Evolutionary conservation across 2,329 filamentous ascomycete species (phyloP), one percentile per base, ranked within the genome.

Genomic region (Cadophora malorum): DNA sequence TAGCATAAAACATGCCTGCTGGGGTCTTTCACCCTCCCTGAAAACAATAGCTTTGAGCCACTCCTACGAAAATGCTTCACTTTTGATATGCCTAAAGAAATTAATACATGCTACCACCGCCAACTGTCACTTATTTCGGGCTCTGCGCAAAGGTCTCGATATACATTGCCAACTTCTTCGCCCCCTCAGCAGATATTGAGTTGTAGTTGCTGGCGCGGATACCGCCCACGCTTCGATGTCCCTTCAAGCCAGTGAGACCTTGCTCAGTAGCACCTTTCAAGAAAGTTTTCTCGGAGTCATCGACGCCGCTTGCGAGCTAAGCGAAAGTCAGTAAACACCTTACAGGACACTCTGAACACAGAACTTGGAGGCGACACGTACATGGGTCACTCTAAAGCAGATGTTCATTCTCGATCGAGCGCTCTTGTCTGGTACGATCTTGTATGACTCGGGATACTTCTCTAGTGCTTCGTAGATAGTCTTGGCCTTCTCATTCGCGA

Each of bases 331-430:
- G 61, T n/a, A 64, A 52, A 33, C 23, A 58, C 6, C 33, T 6
- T 55, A n/a, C 16, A 28, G 5, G 28, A 28, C 5, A 3, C 5
- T 28, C 28, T 5, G 5, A 28, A 28, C 28, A 5, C 28, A 28
- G 5, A n/a, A 41, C 21, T 47, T 41, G 35, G 3, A 8, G 41
- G 28, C n/a, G 5, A 6, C 45, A 69, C 79, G 67, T 75, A 80
- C 83, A 76, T 82, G 83, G 12, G 67, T 71, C 74, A 97, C 85
- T 19, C 94, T 84, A 85, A 97, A 97, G 84, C 94, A 97, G 67
- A 98, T 92, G 80, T 98, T 98, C 91, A 98, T 97, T 65, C 93
- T 85, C 74, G 92, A 97, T 66, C 94, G 90, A 3, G 86, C 91
- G 25, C 83, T 82, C 80, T 91, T 91, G 73, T 91, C 86, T 0